Base-by-base conservation (phyloP, 2,329 filamentous ascomycete genomes). In the Fusarium vanettenii region DNA sequence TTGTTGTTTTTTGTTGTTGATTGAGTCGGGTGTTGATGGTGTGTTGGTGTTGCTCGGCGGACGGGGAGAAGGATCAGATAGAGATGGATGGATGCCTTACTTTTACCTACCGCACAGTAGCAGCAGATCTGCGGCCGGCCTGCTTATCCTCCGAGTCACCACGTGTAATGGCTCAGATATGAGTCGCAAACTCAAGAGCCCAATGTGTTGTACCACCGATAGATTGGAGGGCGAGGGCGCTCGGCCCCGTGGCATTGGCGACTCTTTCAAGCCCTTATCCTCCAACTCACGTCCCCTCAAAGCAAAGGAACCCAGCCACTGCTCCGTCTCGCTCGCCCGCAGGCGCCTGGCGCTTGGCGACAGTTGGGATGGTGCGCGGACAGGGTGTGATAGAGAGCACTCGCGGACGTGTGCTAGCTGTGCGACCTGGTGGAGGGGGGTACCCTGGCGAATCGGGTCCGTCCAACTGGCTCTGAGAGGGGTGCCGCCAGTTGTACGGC, bases 331-430 rank as follows among this genome's bases (percentile, higher is more conserved):
- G 52, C 43, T 67, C 37, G 22, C 55, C 33, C 55, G 20, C 55
- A 60, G 67, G 72, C 72, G 72, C 60, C 63, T 75, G 63, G 72
- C 72, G 72, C 72, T 75, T 75, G 72, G 66, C 69, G 72, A 73
- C 69, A 75, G 69, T 55, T 75, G 66, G 56, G 72, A 64, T 75
- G 72, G 72, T 75, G 72, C 67, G 69, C 35, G 63, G 60, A 62
- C 56, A 67, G 62, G 68, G 69, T 60, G 69, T 73, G 66, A 67
- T 60, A 31, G 60, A 67, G 61, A 37, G 60, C 48, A 71, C 64
- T 64, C 39, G 50, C 66, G 57, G 52, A 59, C 27, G 55, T 70
- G 60, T 63, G 62, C 62, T 70, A 75, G 66, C 63, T 29, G 48
- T 70, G 71, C 63, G 55, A 37, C 60, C 59, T 48, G 13, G 56